Evolutionary conservation across 345 rosid species (phyloP), one percentile per base, ranked within the genome.

Genomic region (Sonneratia alba): DNA sequence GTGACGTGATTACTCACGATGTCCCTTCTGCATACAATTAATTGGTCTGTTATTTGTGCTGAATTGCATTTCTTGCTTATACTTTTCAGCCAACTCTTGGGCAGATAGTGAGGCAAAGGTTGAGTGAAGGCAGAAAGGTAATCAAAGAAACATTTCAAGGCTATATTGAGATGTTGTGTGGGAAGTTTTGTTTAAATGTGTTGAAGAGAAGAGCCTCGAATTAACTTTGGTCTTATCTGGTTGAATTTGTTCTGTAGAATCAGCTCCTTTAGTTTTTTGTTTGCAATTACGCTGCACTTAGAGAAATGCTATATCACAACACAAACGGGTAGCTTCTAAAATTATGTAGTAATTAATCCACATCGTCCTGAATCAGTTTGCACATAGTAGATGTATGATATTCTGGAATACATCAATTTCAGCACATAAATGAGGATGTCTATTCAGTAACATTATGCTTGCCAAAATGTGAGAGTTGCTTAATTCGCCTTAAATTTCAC

Each of bases 51-150:
- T 9, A 27, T 62, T 62, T 53, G 70, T 64, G 36, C 67, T 75
- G 22, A 71, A 47, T 9, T 47, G 36, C 11, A 19, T 38, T 66
- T 40, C 21, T 3, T 64, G 19, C 69, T 21, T 38, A 3, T 21
- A 66, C 36, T 69, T 67, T 80, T 69, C 85, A 92, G 98, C 95
- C 89, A 51, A 87, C 93, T 9, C 76, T 90, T 84, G 95, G 89
- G 37, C 98, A 90, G 75, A 77, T 92, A 75, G 91, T 90, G 68
- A 86, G 95, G 77, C 97, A 89, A 81, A 92, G 85, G 77, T 82
- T 92, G 82, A 86, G 96, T 66, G 98, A 87, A 85, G 98, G 96
- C 75, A 88, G 94, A 80, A 90, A 90, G 94, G 96, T 92, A 83
- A 72, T 43, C 42, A 65, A 67, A 21, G 38, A 32, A 40, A 45